Base-by-base conservation (phyloP, 306 rosid genomes). In the Ormosia semicastrata region DNA sequence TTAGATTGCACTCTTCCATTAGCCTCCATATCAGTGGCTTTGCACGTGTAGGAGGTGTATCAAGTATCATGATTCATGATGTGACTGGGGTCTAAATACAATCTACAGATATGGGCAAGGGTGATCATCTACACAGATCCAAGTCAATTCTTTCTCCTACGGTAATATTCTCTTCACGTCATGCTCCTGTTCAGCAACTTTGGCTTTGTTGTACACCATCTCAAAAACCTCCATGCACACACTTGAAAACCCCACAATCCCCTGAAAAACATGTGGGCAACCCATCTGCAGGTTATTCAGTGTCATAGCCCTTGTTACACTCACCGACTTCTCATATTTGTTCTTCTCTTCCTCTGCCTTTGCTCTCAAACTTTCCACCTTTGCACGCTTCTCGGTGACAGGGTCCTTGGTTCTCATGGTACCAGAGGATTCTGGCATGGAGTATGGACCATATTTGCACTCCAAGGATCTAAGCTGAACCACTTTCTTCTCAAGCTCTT, bases 261-360 rank as follows among this genome's bases (percentile, higher is more conserved):
- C 94, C 83, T 95, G 97, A 59, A 95, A 95, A 58, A 95, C 98
- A 36, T 95, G 97, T 0, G 99, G 99, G 78, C 93, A 91, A 40
- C 98, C 89, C 97, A 95, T 93, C 89, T 95, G 99, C 86, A 95
- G 53, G 93, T 91, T 95, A 53, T 92, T 93, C 59, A 95, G 81
- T 10, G 99, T 95, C 98, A 93, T 92, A 24, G 97, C 89, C 79
- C 99, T 78, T 0, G 99, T 92, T 47, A 93, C 92, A 66, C 92
- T 85, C 46, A 92, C 91, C 3, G 86, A 83, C 71, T 92, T 95
- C 41, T 93, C 99, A 82, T 95, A 88, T 82, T 90, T 93, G 44
- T 24, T 87, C 88, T 92, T 95, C 86, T 93, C 96, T 73, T 95
- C 99, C 81, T 88, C 93, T 4, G 99, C 97, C 83, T 86, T 93